Conservation (phyloP, 1,139 yeast genomes). For the Sugiyamaella castrensis region DNA sequence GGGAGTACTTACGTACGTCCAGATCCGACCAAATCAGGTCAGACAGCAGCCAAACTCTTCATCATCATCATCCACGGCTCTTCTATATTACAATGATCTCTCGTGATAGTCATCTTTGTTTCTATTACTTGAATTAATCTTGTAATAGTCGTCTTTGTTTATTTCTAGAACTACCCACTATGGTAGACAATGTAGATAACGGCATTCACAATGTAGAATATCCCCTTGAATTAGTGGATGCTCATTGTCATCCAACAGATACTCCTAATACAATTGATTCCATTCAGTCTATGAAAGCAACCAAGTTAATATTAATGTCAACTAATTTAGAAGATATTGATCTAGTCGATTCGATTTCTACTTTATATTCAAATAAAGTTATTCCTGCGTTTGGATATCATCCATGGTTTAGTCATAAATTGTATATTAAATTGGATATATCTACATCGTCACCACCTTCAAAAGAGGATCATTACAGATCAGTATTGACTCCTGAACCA, state of each 20-base stretch:
- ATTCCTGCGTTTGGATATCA: constrained; percentile 78
- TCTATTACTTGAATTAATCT: too few relatives aligned
- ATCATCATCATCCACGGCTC: too few relatives aligned
- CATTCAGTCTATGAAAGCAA: constrained; percentile 24
- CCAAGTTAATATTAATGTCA: constrained; percentile 38
- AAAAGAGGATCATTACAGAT: constrained; percentile 51
- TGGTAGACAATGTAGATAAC: too few relatives aligned
- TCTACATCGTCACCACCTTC: constrained; percentile 13
- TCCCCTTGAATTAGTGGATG: constrained; percentile 40
- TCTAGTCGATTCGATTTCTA: constrained; percentile 34
- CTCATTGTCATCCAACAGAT: constrained; percentile 59
- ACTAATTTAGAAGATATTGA: constrained; percentile 39
- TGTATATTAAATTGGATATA: constrained; percentile 38
- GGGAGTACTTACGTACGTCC: too few relatives aligned
- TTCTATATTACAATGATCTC: too few relatives aligned
- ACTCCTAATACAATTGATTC: constrained; percentile 25
- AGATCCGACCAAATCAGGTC: too few relatives aligned
- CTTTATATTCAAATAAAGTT: constrained; percentile 37
- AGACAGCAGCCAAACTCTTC: too few relatives aligned
- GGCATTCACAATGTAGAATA: too few relatives aligned
- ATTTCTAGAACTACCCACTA: too few relatives aligned
- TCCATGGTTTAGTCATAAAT: constrained; percentile 84
- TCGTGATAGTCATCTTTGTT: too few relatives aligned
- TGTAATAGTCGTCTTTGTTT: too few relatives aligned
- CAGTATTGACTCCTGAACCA: constrained; percentile 47